Conservation (phyloP, 495 filamentous ascomycete species). For the Terfezia claveryi region DNA sequence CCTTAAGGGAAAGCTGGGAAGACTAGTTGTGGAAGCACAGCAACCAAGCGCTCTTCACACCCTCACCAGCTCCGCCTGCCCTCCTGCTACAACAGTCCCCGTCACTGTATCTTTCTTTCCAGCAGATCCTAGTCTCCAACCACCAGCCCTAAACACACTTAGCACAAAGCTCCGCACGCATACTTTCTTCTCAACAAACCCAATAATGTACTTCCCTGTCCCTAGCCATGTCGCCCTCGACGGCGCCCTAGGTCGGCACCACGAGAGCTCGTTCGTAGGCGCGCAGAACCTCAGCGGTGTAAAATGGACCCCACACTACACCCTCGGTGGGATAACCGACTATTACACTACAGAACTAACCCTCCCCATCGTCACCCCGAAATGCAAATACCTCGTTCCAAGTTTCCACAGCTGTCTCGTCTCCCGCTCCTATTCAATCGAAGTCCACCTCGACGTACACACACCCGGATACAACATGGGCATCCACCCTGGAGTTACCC, state of each 20-base stretch:
- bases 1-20: slow-evolving; percentile 56
- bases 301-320: slow-evolving; percentile 40
- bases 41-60: slow-evolving; percentile 54
- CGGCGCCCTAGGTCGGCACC: slow-evolving; percentile 38
- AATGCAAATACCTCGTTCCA: slow-evolving; percentile 42
- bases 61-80: slow-evolving; percentile 23
- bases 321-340: not conserved
- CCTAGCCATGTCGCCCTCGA: slow-evolving; percentile 26
- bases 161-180: slow-evolving; percentile 46
- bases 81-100: slow-evolving; percentile 17
- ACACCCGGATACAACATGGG: slow-evolving; percentile 28
- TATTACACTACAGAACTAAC: slow-evolving; percentile 40
- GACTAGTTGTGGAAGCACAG: slow-evolving; percentile 42
- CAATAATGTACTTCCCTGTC: slow-evolving; percentile 36
- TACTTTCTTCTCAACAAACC: slow-evolving; percentile 42
- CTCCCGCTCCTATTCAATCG: slow-evolving; percentile 55
- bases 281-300: slow-evolving; percentile 40
- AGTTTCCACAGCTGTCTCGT: slow-evolving; percentile 77
- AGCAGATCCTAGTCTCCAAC: slow-evolving; percentile 21
- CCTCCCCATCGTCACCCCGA: slow-evolving; percentile 54
- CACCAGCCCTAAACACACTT: slow-evolving; percentile 46
- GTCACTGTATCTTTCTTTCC: slow-evolving; percentile 19
- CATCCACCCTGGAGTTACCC: slow-evolving; percentile 29
- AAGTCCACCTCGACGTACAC: slow-evolving; percentile 40
- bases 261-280: slow-evolving; percentile 38